Evolutionary conservation across 352 stramenopile genomes (phyloP), one percentile per base, ranked within the genome.

Genomic region (Globisporangium cylindrosporum): DNA sequence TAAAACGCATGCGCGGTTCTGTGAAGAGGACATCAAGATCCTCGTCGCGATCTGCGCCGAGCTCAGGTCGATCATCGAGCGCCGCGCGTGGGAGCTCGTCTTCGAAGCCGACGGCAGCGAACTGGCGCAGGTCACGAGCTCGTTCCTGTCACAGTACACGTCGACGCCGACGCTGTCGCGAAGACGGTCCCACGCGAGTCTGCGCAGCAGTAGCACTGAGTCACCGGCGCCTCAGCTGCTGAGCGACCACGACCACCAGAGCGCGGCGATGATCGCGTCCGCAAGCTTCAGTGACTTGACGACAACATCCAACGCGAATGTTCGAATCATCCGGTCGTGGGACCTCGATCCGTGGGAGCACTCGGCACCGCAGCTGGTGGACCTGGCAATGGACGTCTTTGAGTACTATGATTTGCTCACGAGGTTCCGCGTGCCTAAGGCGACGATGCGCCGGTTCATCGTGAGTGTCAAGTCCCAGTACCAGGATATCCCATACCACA

Each of bases 401-500:
- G 76, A 87, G 58, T 76, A 82, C 34, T 85, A 90, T 55, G 78
- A 91, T 32, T 55, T 96, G 18, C 76, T 89, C 72, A 66, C 80
- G 48, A 74, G 73, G 22, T 95, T 90, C 62, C 68, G 77, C 18
- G 73, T 96, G 5, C 72, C 70, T 3, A 71, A 72, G 48, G 71
- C 80, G 24, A 95, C 81, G 12, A 73, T 95, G 49, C 80, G 81
- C 18, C 76, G 81, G 22, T 94, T 95, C 54, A 51, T 93, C 54
- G 74, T 86, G 20, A 76, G 78, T 36, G 81, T 96, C 29, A 84
- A 89, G 66, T 74, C 69, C 8, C 79, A 90, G 69, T 96, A 96
- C 67, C 84, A 85, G 15, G 84, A 93, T 38, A 86, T 93, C 53
- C 83, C 87, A 62, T 96, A 95, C 65, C 89, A 96, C 80, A 96